Percentiles rank a stretch among this genome's conserved stretches.
phyloP scores from a whole-genome alignment of 805 yeast species.

The Kregervanrija delftensis region DNA sequence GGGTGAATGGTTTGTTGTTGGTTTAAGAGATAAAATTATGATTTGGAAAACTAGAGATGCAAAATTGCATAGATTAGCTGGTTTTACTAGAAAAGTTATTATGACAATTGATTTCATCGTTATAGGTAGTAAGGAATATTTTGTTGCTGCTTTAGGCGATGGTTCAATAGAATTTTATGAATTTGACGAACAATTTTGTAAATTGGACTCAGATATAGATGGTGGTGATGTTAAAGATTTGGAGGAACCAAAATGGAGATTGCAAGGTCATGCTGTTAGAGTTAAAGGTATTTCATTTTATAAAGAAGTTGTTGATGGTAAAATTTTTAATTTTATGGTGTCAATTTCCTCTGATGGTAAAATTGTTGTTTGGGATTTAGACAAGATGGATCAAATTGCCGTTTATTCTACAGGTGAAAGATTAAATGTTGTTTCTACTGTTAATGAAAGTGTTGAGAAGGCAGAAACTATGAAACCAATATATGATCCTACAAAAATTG shows the following conservation, averaged over 20 bases:
- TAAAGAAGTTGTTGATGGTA: slow-evolving; percentile 29
- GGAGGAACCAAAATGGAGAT: slow-evolving; percentile 43
- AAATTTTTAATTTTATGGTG: slow-evolving; percentile 40
- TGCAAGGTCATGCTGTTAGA: slow-evolving; percentile 80
- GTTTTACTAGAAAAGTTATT: slow-evolving; percentile 41
- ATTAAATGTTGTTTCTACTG: slow-evolving; percentile 73
- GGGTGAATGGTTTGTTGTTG: slow-evolving; percentile 75
- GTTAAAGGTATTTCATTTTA: slow-evolving; percentile 69
- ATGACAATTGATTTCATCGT: slow-evolving; percentile 57
- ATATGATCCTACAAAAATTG: slow-evolving; percentile 33
- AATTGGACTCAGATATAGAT: slow-evolving; percentile 15
- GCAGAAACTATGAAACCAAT: slow-evolving; percentile 53
- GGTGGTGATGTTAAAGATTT: slow-evolving; percentile 19
- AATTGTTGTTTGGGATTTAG: slow-evolving; percentile 83
- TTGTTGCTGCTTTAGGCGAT: slow-evolving; percentile 62
- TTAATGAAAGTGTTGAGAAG: slow-evolving; percentile 75
- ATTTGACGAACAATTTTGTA: slow-evolving; percentile 26
- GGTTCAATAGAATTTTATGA: slow-evolving; percentile 62
- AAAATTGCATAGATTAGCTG: slow-evolving; percentile 45
- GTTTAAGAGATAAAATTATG: slow-evolving; percentile 56
- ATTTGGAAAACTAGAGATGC: slow-evolving; percentile 62
- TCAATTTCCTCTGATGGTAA: slow-evolving; percentile 92
- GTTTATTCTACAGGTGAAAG: slow-evolving; percentile 89
- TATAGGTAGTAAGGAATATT: slow-evolving; percentile 40
- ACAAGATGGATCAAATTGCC: slow-evolving; percentile 69